phyloP scores from a whole-genome alignment of 495 filamentous ascomycete genomes.

The Penicillium daleae region DNA sequence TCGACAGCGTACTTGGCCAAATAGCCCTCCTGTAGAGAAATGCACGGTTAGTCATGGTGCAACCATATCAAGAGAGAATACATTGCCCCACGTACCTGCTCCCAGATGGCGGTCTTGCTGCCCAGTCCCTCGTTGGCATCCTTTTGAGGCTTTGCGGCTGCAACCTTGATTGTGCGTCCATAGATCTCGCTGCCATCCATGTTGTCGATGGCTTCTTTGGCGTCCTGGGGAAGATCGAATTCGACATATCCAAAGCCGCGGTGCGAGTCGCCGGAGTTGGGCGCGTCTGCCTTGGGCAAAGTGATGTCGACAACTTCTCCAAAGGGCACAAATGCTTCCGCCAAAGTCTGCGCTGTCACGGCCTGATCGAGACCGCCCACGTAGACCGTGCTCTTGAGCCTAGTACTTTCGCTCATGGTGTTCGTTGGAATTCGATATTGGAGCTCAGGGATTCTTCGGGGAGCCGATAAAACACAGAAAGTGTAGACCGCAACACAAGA shows the following conservation, averaged over 20 bases:
- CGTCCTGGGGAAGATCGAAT: constrained; percentile 83
- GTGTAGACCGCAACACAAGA: neutral
- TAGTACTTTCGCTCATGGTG: constrained; percentile 77
- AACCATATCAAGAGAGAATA: constrained; percentile 19
- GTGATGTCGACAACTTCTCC: constrained; percentile 90
- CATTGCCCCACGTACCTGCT: constrained; percentile 72
- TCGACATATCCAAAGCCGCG: constrained; percentile 97
- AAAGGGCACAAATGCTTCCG: constrained; percentile 94
- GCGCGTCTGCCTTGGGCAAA: constrained; percentile 81
- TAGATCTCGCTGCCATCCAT: constrained; percentile 98
- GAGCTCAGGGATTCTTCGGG: neutral
- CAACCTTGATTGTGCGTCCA: constrained; percentile 88
- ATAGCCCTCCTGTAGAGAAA: constrained; percentile 77
- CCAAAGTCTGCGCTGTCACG: constrained; percentile 72
- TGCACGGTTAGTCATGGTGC: constrained; percentile 25
- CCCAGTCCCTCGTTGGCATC: constrained; percentile 83
- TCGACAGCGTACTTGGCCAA: constrained; percentile 86
- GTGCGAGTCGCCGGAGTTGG: constrained; percentile 72
- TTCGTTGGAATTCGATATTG: neutral
- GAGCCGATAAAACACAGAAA: neutral
- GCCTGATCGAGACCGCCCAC: constrained; percentile 85
- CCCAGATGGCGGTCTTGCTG: constrained; percentile 95
- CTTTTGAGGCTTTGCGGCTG: constrained; percentile 89
- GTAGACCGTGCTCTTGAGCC: constrained; percentile 86
- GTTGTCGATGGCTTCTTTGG: constrained; percentile 95